phyloP scores from a whole-genome alignment of 1,284 basidiomycete genomes.

The Peniophora sp. region DNA sequence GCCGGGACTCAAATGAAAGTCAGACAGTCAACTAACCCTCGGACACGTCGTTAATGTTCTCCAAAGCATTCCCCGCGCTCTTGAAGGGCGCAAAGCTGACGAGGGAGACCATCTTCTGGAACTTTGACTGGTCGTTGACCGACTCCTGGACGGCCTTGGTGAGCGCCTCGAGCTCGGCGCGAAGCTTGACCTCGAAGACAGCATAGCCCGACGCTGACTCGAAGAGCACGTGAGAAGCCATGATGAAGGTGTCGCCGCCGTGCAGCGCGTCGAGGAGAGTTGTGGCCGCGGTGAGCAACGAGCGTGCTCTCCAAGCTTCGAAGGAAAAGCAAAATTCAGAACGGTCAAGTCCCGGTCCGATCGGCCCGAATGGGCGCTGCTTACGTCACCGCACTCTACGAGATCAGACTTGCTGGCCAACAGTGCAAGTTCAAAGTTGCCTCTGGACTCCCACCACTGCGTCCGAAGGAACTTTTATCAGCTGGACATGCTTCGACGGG shows the following conservation, averaged over 20 bases:
- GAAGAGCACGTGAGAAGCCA: constrained; percentile 87
- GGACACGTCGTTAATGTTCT: constrained; percentile 95
- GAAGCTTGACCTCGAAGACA: constrained; percentile 84
- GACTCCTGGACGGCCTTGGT: constrained; percentile 81
- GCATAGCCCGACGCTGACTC: constrained; percentile 96
- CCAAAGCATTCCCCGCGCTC: constrained; percentile 90
- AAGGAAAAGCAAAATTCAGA: too few species aligned
- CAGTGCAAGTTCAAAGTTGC: too few species aligned
- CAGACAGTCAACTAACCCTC: constrained; percentile 60
- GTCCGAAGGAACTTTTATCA: too few species aligned
- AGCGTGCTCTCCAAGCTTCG: too few species aligned
- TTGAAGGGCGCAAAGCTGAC: constrained; percentile 94
- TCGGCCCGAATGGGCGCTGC: too few species aligned
- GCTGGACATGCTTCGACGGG: too few species aligned
- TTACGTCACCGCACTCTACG: too few species aligned
- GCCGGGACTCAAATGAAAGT: constrained; percentile 4
- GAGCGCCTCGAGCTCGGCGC: constrained; percentile 86
- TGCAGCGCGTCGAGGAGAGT: neutral
- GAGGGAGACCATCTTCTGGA: constrained; percentile 91
- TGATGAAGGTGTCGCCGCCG: constrained; percentile 19
- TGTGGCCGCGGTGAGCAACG: neutral
- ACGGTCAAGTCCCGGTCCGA: too few species aligned
- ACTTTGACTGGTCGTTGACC: constrained; percentile 83
- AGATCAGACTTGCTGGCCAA: too few species aligned
- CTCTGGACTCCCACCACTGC: too few species aligned